These are phyloP conservation scores for Fraxinus sp. DNA, from an alignment of 305 asterid genomes.

Conservation along the genomic window DNA sequence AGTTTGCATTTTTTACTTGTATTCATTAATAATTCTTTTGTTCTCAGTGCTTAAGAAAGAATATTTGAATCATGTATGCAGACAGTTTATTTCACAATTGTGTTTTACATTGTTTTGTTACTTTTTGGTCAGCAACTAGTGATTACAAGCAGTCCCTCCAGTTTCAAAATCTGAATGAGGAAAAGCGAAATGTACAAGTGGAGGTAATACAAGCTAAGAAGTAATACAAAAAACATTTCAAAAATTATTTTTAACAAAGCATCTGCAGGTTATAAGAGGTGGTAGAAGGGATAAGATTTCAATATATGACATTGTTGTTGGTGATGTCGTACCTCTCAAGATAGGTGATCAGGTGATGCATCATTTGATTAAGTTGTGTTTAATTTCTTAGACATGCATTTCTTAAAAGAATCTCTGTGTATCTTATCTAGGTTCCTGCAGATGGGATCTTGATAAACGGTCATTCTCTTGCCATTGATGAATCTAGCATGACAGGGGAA, in stretches of 20 bases:
- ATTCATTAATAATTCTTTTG: background rate
- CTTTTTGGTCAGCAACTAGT: constrained; percentile 62
- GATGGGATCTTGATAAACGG: constrained; percentile 78
- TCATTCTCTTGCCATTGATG: constrained; percentile 93
- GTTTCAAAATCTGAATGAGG: constrained; percentile 86
- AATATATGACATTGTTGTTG: constrained; percentile 88
- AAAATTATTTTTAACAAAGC: background rate
- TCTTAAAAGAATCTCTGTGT: constrained; percentile 15
- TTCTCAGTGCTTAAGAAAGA: background rate
- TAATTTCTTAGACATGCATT: constrained; percentile 19
- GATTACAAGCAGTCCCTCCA: constrained; percentile 94
- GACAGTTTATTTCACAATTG: background rate
- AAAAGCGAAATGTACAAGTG: constrained; percentile 80
- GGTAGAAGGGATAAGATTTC: constrained; percentile 86
- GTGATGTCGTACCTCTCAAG: constrained; percentile 86
- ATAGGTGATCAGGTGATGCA: constrained; percentile 85
- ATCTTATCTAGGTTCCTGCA: constrained; percentile 71
- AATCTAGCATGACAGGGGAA: constrained; percentile 99
- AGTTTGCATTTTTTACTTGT: background rate
- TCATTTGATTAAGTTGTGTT: constrained; percentile 11
- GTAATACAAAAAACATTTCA: background rate
- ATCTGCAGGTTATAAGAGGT: constrained; percentile 70
- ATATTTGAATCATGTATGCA: background rate
- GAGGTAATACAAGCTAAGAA: constrained; percentile 58
- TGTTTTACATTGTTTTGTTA: constrained; percentile 20